Conservation (phyloP, 1,139 yeast species). For the Kodamaea suecica region DNA sequence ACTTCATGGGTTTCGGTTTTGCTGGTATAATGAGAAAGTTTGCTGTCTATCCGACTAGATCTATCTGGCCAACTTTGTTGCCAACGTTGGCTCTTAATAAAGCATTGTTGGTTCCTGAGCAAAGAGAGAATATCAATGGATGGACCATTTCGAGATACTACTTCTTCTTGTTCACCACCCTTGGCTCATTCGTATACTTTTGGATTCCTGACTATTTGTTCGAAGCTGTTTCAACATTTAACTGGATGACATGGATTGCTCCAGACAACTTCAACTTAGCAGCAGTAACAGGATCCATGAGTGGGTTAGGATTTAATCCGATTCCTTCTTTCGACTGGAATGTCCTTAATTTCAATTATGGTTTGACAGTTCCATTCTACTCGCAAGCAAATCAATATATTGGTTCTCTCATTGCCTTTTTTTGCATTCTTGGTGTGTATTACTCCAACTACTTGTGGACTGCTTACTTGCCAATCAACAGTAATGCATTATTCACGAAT, state of each 20-base stretch:
- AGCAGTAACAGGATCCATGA: slow-evolving; percentile 15
- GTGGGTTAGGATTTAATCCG: slow-evolving; percentile 20
- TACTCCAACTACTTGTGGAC: slow-evolving; percentile 18
- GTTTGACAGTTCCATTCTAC: slow-evolving; percentile 15
- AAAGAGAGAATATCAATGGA: slow-evolving; percentile 17
- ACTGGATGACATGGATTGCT: slow-evolving; percentile 22
- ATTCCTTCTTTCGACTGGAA: slow-evolving; percentile 20
- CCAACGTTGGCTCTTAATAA: slow-evolving; percentile 21
- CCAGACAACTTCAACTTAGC: slow-evolving; percentile 20
- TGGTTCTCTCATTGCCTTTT: slow-evolving; percentile 14
- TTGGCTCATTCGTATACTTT: slow-evolving; percentile 17
- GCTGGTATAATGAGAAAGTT: slow-evolving; percentile 22
- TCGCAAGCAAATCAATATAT: slow-evolving; percentile 13
- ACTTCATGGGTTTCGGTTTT: slow-evolving; percentile 23
- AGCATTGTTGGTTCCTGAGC: slow-evolving; percentile 18
- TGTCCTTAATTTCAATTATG: slow-evolving; percentile 10
- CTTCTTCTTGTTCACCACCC: slow-evolving; percentile 14
- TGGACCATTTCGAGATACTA: slow-evolving; percentile 19
- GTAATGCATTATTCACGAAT: slow-evolving; percentile 14
- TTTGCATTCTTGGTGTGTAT: slow-evolving; percentile 15
- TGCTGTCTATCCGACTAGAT: slow-evolving; percentile 16
- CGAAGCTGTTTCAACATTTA: slow-evolving; percentile 16
- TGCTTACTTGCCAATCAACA: slow-evolving; percentile 17
- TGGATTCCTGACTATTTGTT: slow-evolving; percentile 21
- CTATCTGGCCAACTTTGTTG: slow-evolving; percentile 19